Percentiles rank a stretch among this genome's conserved stretches.
phyloP scores from a whole-genome alignment of 1,284 basidiomycete species.

The Cystobasidium sp. region DNA sequence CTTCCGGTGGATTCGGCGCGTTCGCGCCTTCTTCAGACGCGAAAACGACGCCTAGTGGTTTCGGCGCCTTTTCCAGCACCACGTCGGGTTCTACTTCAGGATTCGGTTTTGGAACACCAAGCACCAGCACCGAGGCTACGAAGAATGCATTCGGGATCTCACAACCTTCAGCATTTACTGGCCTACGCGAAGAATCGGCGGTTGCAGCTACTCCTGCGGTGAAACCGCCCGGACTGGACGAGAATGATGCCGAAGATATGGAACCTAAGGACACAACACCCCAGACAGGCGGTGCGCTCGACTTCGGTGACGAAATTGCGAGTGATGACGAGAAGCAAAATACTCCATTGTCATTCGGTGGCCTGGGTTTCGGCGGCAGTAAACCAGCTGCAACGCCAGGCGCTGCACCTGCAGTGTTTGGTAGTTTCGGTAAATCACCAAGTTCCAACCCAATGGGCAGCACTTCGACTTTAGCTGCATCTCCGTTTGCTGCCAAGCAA shows the following conservation, averaged over 20 bases:
- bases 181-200: slow-evolving; percentile 7
- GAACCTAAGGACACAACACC: slow-evolving; percentile 25
- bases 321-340: neutral
- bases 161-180: slow-evolving; percentile 2
- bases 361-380: slow-evolving; percentile 31
- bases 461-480: neutral
- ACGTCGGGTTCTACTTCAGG: neutral
- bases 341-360: slow-evolving; percentile 5
- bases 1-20: slow-evolving; percentile 7
- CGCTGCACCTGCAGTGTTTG: slow-evolving; percentile 12
- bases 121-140: slow-evolving; percentile 7
- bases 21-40: neutral
- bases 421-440: slow-evolving; percentile 25
- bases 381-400: neutral
- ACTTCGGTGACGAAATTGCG: slow-evolving; percentile 10
- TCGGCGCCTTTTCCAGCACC: slow-evolving; percentile 25
- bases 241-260: slow-evolving; percentile 28
- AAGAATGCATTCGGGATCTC: slow-evolving; percentile 10
- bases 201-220: neutral
- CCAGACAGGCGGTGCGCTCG: slow-evolving; percentile 35
- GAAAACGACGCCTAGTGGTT: slow-evolving; percentile 23
- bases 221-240: slow-evolving; percentile 34
- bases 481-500: slow-evolving; percentile 2
- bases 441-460: neutral
- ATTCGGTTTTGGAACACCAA: slow-evolving; percentile 1